A percentile compares a stretch with the other conserved stretches of the same genome.
Conservation (phyloP, 805 yeast species). For the Candida schatavii region DNA sequence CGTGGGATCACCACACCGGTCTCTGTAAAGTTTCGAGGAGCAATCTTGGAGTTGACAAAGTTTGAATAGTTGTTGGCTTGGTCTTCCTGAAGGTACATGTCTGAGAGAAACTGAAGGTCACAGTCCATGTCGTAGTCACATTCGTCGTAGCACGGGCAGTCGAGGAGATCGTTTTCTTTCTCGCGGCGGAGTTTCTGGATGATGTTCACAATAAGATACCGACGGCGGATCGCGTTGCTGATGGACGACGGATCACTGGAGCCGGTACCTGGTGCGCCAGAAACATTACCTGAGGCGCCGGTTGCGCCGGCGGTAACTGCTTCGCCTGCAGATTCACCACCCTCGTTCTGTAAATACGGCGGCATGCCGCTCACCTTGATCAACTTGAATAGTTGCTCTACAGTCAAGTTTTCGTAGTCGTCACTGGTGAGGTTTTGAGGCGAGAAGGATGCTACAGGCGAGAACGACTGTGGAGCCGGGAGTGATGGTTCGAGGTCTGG, state of each 20-base stretch:
- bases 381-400: conserved; percentile 38
- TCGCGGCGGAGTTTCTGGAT: conserved; percentile 37
- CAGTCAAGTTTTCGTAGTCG: conserved; percentile 36
- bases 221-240: conserved; percentile 32
- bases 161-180: conserved; percentile 33
- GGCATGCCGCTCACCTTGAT: conserved; percentile 19
- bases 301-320: neutral
- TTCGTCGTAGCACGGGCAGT: conserved; percentile 27
- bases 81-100: conserved; percentile 37
- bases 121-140: conserved; percentile 42
- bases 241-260: conserved; percentile 10
- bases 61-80: conserved; percentile 18
- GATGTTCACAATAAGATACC: conserved; percentile 33
- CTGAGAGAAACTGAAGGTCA: conserved; percentile 38
- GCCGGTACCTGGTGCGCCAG: neutral
- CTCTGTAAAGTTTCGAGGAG: conserved; percentile 39
- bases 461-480: neutral
- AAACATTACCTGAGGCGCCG: neutral
- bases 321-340: neutral
- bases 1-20: conserved; percentile 82
- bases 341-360: neutral
- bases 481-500: conserved; percentile 1
- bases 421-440: conserved; percentile 30
- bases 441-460: neutral
- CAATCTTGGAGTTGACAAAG: conserved; percentile 27